Conservation (phyloP, 768 basidiomycete genomes). For the Hygrophorus pudorinus region DNA sequence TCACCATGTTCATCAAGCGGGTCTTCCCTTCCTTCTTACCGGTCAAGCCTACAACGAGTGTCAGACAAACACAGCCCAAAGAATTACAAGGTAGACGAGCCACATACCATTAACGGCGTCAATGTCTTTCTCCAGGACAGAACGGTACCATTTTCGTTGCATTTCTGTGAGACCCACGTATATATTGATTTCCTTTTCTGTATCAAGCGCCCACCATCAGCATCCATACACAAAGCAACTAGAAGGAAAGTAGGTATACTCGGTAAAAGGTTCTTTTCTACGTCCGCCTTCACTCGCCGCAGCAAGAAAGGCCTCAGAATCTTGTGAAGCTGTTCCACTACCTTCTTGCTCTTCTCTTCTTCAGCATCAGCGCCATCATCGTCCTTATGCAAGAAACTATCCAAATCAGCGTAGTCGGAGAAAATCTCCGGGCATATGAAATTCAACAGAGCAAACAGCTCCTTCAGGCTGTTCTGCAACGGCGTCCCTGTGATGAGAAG, state of each 20-base stretch:
- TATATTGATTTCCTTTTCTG: constrained; percentile 98
- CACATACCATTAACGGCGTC: constrained; percentile 91
- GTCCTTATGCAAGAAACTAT: constrained; percentile 90
- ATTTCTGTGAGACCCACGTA: constrained; percentile 95
- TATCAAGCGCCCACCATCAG: constrained; percentile 3
- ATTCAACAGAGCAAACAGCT: constrained; percentile 84
- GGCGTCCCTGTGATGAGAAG: constrained; percentile 96
- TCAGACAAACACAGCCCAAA: background rate
- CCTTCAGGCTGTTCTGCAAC: constrained; percentile 93
- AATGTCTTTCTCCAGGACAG: constrained; percentile 94
- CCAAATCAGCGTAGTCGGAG: constrained; percentile 82
- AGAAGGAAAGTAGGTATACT: constrained; percentile 36
- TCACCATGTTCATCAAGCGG: constrained; percentile 95
- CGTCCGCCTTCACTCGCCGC: constrained; percentile 89
- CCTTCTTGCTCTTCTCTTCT: constrained; percentile 81
- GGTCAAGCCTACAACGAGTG: constrained; percentile 50
- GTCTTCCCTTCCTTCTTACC: constrained; percentile 99
- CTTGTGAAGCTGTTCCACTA: constrained; percentile 95
- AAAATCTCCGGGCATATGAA: constrained; percentile 98
- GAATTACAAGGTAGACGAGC: background rate
- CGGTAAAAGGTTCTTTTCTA: constrained; percentile 91
- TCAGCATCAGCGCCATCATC: constrained; percentile 55
- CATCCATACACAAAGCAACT: background rate
- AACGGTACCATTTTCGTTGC: constrained; percentile 98
- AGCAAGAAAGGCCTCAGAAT: constrained; percentile 93